Evolutionary conservation across 768 basidiomycete genomes (phyloP), one percentile per base, ranked within the genome.

Genomic region (Boletus vermiculosoides): DNA sequence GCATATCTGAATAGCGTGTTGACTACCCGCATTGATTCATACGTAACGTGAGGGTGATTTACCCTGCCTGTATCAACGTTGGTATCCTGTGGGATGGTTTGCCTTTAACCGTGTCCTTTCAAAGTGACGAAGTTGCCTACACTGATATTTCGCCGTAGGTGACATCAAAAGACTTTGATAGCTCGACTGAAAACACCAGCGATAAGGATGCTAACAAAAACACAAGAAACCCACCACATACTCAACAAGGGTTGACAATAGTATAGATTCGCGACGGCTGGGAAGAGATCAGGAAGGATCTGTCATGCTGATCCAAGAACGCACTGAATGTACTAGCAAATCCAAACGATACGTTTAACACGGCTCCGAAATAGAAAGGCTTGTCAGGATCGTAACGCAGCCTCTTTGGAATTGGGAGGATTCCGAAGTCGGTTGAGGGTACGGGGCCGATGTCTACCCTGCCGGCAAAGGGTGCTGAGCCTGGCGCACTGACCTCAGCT

Each of bases 211-310:
- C 31, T 12, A 11, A 44, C 11, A 12, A 45, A 39, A 23, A 15
- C 12, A 4, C 12, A 13, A 10, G 11, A 28, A 9, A 20, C 2
- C 0, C 16, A 60, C 34, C 58, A 74, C 79, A 60, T 67, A 84
- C 90, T 88, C 15, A 92, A 73, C 62, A 94, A 67, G 0, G 91
- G 91, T 73, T 91, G 89, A 58, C 86, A 88, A 62, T 92, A 94
- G 66, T 92, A 93, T 46, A 93, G 67, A 65, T 93, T 93, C n/a
- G 84, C 80, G 15, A 84, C 84, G 42, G 74, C 86, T 87, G 18
- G 8, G 3, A 33, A 40, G 30, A 33, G 13, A 15, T 66, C n/a
- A 59, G 22, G 18, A 33, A 31, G 8, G 28, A 31, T 40, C n/a
- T 7, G 3, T 22, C 34, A 7, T 7, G 5, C 8, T 4, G n/a